phyloP scores from a whole-genome alignment of 139 green algal genomes.

The Chlorella sp. region DNA sequence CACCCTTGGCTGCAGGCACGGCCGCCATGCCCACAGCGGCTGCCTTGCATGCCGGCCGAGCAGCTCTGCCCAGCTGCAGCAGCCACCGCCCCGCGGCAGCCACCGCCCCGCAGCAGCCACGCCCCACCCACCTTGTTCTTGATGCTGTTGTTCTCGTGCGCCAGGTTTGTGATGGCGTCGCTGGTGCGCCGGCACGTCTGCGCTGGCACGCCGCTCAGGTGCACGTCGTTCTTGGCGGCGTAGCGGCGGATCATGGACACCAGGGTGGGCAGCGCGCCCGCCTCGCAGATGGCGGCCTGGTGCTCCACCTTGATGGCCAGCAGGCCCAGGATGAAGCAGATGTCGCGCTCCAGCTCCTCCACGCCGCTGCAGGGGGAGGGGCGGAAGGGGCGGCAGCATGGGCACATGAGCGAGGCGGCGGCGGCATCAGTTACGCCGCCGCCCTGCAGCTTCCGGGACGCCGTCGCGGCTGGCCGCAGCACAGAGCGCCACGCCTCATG shows the following conservation, averaged over 20 bases:
- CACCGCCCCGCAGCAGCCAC: too few species aligned
- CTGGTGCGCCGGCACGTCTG: constrained; percentile 79
- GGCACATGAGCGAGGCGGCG: too few species aligned
- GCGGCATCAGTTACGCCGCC: too few species aligned
- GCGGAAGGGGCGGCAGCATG: neutral
- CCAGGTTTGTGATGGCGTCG: constrained; percentile 97
- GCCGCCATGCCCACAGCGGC: too few species aligned
- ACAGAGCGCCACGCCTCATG: neutral
- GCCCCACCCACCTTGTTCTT: constrained; percentile 89
- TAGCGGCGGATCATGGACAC: constrained; percentile 76
- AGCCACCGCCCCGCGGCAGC: too few species aligned
- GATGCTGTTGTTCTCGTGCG: constrained; percentile 95
- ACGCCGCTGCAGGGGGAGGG: constrained; percentile 18
- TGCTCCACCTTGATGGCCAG: constrained; percentile 93
- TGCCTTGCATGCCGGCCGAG: too few species aligned
- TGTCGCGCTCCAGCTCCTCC: constrained; percentile 90
- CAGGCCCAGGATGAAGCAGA: constrained; percentile 92
- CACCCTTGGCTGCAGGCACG: too few species aligned
- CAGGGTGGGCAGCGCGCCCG: constrained; percentile 70
- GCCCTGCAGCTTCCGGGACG: neutral
- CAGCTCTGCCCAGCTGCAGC: too few species aligned
- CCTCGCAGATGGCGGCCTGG: constrained; percentile 83
- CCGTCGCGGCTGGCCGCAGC: neutral
- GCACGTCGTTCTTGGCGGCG: neutral
- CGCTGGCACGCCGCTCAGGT: constrained; percentile 30